These are phyloP conservation scores for Diversispora eburnea DNA, from an alignment of 192 early-diverging fungal species.

Conservation along the genomic window DNA sequence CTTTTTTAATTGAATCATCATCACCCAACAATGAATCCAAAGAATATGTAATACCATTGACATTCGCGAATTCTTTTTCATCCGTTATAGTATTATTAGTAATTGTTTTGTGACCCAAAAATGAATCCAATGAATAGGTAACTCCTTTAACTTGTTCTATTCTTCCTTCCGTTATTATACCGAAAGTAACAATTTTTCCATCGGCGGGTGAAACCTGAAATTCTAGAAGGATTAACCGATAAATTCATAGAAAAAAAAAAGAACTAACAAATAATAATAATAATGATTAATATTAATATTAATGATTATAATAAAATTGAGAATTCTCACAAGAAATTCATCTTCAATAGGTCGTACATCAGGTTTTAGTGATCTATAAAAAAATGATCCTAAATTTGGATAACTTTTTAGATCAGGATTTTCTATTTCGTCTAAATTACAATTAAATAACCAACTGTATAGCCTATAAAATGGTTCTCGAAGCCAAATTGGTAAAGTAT, in stretches of 20 bases:
- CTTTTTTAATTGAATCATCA: slow-evolving; percentile 36
- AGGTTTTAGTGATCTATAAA: slow-evolving; percentile 84
- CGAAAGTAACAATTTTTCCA: slow-evolving; percentile 87
- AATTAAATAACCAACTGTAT: slow-evolving; percentile 85
- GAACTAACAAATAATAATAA: not conserved
- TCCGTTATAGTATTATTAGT: slow-evolving; percentile 45
- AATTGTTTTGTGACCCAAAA: slow-evolving; percentile 62
- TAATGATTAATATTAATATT: not conserved
- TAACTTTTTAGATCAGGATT: slow-evolving; percentile 76
- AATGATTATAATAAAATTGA: not conserved
- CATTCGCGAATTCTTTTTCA: slow-evolving; percentile 81
- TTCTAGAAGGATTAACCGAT: not conserved
- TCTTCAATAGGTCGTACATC: slow-evolving; percentile 68
- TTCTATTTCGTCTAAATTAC: slow-evolving; percentile 92
- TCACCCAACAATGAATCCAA: slow-evolving; percentile 70
- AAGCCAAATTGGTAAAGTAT: slow-evolving; percentile 76
- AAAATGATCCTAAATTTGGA: slow-evolving; percentile 85
- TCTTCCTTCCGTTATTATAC: slow-evolving; percentile 68
- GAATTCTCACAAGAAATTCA: slow-evolving; percentile 56
- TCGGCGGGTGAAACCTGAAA: slow-evolving; percentile 80
- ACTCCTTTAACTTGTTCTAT: slow-evolving; percentile 96
- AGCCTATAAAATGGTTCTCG: slow-evolving; percentile 70
- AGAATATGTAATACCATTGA: slow-evolving; percentile 83
- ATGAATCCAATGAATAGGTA: slow-evolving; percentile 83
- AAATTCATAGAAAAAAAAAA: not conserved